A percentile compares a stretch with the other conserved stretches of the same genome.
Evolutionary conservation across 163 green algal genomes (phyloP).

Genomic region (Volvox carteri): DNA sequence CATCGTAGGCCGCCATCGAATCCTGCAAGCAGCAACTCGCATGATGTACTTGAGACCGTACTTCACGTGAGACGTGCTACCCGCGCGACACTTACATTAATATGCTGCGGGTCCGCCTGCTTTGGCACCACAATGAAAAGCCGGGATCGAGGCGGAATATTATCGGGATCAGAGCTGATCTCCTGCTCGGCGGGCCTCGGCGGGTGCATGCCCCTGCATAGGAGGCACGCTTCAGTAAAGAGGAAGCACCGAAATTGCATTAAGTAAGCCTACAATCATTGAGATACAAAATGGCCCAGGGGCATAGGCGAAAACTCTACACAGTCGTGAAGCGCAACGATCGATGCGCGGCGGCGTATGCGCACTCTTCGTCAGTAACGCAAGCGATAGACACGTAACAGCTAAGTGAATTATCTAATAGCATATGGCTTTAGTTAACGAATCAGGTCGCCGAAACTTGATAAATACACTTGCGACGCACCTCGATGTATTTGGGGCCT

Average conservation of each 20-base stretch:
- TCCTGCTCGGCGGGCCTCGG: conserved; percentile 66
- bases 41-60: no score
- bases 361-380: neutral
- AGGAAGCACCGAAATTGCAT: no score
- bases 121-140: conserved; percentile 96
- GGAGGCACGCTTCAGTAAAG: no score
- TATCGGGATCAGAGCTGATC: conserved; percentile 86
- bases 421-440: no score
- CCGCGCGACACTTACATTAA: conserved; percentile 85
- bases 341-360: neutral
- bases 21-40: conserved; percentile 66
- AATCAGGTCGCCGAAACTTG: no score
- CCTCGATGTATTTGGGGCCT: conserved; percentile 77
- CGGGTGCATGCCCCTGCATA: conserved; percentile 53
- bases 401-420: neutral
- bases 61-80: no score
- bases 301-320: no score
- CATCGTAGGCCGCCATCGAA: conserved; percentile 78
- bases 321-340: neutral
- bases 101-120: conserved; percentile 79
- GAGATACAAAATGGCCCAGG: no score
- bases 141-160: conserved; percentile 85
- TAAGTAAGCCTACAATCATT: no score
- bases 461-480: no score
- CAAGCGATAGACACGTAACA: neutral